These are phyloP conservation scores for Aegilops speltoides DNA, from an alignment of 176 grass and related monocot species.

Conservation along the genomic window DNA sequence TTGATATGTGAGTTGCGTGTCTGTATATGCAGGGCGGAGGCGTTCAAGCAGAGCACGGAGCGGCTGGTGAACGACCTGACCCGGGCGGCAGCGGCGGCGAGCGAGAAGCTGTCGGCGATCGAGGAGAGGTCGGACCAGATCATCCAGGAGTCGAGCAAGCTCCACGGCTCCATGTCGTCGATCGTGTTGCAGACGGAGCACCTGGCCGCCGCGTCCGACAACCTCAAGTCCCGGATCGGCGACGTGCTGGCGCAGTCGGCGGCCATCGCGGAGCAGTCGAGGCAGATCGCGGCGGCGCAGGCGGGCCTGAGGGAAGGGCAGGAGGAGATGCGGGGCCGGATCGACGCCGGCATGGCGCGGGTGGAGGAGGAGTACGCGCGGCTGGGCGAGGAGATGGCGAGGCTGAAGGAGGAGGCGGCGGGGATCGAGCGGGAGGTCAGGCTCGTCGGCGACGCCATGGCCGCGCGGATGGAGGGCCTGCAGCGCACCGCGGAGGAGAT, in stretches of 20 bases:
- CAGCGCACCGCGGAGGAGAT: conserved; percentile 59
- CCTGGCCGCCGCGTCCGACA: conserved; percentile 30
- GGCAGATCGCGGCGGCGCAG: conserved; percentile 49
- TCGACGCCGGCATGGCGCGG: conserved; percentile 47
- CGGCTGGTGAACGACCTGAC: conserved; percentile 63
- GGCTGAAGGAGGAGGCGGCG: conserved; percentile 35
- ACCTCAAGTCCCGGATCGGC: conserved; percentile 27
- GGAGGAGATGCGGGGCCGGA: conserved; percentile 34
- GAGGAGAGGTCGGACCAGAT: conserved; percentile 47
- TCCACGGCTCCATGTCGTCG: conserved; percentile 39
- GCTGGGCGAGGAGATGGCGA: conserved; percentile 46
- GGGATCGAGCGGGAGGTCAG: conserved; percentile 52
- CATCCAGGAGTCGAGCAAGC: conserved; percentile 21
- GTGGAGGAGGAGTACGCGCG: conserved; percentile 48
- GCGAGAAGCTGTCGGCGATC: conserved; percentile 49
- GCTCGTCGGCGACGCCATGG: conserved; percentile 45
- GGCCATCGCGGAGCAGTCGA: conserved; percentile 45
- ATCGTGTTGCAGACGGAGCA: conserved; percentile 34
- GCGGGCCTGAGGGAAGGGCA: conserved; percentile 52
- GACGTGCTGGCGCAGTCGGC: conserved; percentile 45
- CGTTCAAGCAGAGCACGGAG: conserved; percentile 74
- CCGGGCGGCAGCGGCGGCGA: conserved; percentile 33
- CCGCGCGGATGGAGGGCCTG: conserved; percentile 48
- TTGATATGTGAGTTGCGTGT: background rate
- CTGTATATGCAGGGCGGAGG: conserved; percentile 42